These are phyloP conservation scores for Russula foetens DNA, from an alignment of 768 basidiomycete genomes.

Conservation along the genomic window DNA sequence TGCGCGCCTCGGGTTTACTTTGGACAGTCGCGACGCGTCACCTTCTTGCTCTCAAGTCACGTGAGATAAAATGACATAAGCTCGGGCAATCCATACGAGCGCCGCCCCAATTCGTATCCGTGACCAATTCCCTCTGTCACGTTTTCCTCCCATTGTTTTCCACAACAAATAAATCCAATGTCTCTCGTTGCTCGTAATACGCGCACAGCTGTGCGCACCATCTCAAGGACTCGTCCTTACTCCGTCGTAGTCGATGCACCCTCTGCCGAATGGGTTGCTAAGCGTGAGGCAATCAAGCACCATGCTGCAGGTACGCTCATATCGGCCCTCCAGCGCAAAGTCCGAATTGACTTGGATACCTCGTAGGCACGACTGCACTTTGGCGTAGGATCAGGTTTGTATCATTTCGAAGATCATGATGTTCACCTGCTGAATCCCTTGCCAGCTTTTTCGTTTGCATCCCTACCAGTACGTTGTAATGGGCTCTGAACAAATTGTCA, in stretches of 20 bases:
- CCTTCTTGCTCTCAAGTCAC: slow-evolving; percentile 7
- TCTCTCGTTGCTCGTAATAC: slow-evolving; percentile 38
- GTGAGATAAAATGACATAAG: neutral
- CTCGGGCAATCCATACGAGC: neutral
- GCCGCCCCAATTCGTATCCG: neutral
- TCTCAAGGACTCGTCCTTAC: slow-evolving; percentile 27
- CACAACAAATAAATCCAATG: slow-evolving; percentile 18
- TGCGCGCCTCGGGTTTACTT: neutral
- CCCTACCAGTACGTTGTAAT: slow-evolving; percentile 54
- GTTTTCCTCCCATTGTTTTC: slow-evolving; percentile 9
- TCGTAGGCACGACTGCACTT: slow-evolving; percentile 61
- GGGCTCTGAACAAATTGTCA: neutral
- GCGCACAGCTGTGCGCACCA: slow-evolving; percentile 40
- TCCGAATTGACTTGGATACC: slow-evolving; percentile 15
- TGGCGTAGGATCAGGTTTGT: slow-evolving; percentile 84
- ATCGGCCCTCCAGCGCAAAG: neutral
- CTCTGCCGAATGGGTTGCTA: slow-evolving; percentile 38
- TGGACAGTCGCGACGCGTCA: slow-evolving; percentile 33
- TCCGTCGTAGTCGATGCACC: slow-evolving; percentile 35
- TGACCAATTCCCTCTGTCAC: neutral
- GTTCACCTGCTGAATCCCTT: slow-evolving; percentile 13
- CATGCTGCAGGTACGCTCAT: slow-evolving; percentile 53
- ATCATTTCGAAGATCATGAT: neutral
- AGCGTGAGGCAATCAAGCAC: slow-evolving; percentile 49
- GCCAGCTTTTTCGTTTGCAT: slow-evolving; percentile 64